Percentiles rank a stretch among this genome's conserved stretches.
Evolutionary conservation across 148 eudicot genomes (phyloP).

Genomic region (Amaranthus palmeri): DNA sequence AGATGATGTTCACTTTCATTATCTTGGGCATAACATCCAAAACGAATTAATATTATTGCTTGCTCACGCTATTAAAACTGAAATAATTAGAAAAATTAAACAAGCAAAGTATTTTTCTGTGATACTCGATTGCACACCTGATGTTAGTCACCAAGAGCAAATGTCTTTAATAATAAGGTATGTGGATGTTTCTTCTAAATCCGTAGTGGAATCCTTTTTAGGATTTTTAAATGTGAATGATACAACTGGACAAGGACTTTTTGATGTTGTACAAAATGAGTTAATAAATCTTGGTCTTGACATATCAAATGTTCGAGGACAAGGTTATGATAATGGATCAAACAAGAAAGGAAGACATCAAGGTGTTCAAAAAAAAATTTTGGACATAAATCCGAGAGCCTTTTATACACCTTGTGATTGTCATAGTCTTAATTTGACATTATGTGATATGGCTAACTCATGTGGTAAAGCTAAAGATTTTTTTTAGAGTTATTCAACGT

Average conservation of each 20-base stretch:
- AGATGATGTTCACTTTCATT: constrained; percentile 13
- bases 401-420: constrained; percentile 27
- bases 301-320: constrained; percentile 13
- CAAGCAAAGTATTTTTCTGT: too few species aligned
- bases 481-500: constrained; percentile 29
- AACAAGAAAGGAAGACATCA: constrained; percentile 16
- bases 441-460: constrained; percentile 30
- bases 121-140: too few species aligned
- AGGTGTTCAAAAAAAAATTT: constrained; percentile 18
- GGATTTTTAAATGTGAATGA: constrained; percentile 20
- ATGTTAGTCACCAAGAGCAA: background rate
- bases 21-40: constrained; percentile 21
- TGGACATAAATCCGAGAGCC: constrained; percentile 23
- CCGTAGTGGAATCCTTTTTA: constrained; percentile 14
- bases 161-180: too few species aligned
- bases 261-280: constrained; percentile 4
- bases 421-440: background rate
- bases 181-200: too few species aligned
- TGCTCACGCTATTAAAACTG: background rate
- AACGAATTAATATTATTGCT: constrained; percentile 25
- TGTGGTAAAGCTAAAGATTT: constrained; percentile 21
- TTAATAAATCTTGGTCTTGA: constrained; percentile 9
- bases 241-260: constrained; percentile 7
- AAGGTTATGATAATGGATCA: constrained; percentile 15
- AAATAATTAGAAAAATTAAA: background rate